These are phyloP conservation scores for Inonotus obliquus DNA, from an alignment of 1,284 basidiomycete species.

Conservation along the genomic window DNA sequence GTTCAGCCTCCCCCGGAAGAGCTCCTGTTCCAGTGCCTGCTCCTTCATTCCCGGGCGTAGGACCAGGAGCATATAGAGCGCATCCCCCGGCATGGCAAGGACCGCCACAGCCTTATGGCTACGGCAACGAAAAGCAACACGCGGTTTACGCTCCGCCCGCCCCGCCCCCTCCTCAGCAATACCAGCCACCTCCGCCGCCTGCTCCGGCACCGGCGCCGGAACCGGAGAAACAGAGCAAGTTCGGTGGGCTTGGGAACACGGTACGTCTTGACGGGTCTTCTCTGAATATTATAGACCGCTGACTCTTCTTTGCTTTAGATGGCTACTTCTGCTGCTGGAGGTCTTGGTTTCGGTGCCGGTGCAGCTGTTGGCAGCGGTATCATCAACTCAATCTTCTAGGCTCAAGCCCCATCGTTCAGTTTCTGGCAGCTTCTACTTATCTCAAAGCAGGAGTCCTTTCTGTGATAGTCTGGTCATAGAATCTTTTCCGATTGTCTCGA, in stretches of 20 bases:
- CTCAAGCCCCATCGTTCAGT: neutral
- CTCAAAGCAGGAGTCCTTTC: neutral
- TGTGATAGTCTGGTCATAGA: no score
- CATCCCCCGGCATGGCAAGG: conserved; percentile 24
- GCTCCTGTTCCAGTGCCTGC: conserved; percentile 7
- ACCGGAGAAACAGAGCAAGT: conserved; percentile 54
- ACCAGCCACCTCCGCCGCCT: conserved; percentile 18
- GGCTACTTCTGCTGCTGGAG: conserved; percentile 55
- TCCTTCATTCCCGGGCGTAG: conserved; percentile 20
- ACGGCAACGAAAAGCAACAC: conserved; percentile 23
- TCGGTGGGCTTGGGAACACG: conserved; percentile 53
- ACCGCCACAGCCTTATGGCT: conserved; percentile 13
- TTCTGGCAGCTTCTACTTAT: neutral
- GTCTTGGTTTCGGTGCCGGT: conserved; percentile 62
- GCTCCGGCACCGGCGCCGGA: conserved; percentile 30
- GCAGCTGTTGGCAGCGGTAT: conserved; percentile 43
- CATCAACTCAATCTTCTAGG: conserved; percentile 43
- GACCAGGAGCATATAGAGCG: conserved; percentile 11
- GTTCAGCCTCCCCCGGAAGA: neutral
- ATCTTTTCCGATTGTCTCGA: neutral
- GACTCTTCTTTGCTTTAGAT: conserved; percentile 32
- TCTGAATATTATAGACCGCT: neutral
- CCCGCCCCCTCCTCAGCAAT: conserved; percentile 30
- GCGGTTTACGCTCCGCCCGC: conserved; percentile 25
- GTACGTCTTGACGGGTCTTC: conserved; percentile 32